Base-by-base conservation (phyloP, 345 rosid species). In the Mangifera indica region DNA sequence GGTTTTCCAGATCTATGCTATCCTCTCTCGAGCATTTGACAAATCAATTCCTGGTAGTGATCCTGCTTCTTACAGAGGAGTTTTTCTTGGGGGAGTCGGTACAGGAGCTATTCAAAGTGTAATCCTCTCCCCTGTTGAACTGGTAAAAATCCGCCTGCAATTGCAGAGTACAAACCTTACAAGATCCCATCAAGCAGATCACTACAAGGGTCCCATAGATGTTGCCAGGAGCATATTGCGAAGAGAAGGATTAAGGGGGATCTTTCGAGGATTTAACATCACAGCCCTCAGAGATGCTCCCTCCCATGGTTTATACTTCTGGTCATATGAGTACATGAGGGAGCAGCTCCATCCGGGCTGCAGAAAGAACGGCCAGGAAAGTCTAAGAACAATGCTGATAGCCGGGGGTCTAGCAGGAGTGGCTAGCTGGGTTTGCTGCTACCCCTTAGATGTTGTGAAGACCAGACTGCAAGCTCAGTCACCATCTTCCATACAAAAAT, bases 341-440 rank as follows among this genome's bases (percentile, higher is more conserved):
- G 97, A 95, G 81, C 78, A 63, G 70, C 84, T 92, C 56, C 99
- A 95, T 60, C 99, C 97, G 2, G 97, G 98, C 32, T 92, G 98
- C 86, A 77, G 97, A 77, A 91, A 86, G 80, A 77, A 13, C n/a
- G 76, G 97, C 14, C 76, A 91, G 21, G 98, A 91, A 78, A 83
- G 78, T 70, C 72, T 95, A 72, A 74, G 60, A 63, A 95, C 97
- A 29, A 93, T 89, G 98, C 82, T 95, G 72, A 26, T 84, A 1
- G 87, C 98, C 0, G 98, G 98, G 66, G 97, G 98, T 18, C 79
- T 89, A 4, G 99, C 94, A 3, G 99, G 97, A 46, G 98, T 95
- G 4, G 87, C 96, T 2, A 95, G 99, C 82, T 93, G 98, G 99
- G 81, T 87, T 45, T 78, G 82, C 71, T 93, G 94, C 73, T 93